Percentiles rank a stretch among this genome's conserved stretches.
These are phyloP conservation scores for Rhododendron griersonianum DNA, from an alignment of 148 eudicot genomes.

Conservation along the genomic window DNA sequence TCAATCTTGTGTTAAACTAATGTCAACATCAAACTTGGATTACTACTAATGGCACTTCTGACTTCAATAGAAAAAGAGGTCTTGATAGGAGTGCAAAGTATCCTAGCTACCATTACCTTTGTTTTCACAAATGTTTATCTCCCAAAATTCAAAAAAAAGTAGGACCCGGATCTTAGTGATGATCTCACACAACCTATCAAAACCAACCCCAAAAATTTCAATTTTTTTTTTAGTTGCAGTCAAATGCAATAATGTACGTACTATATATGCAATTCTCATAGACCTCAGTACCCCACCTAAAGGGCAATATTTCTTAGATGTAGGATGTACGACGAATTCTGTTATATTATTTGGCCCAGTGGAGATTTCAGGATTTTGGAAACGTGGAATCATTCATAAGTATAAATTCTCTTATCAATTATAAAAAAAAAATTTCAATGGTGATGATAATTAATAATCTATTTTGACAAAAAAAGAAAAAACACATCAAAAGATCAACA, in stretches of 20 bases:
- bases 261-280: neutral
- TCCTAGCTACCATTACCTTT: no score
- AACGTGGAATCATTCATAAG: no score
- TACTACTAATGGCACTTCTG: neutral
- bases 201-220: neutral
- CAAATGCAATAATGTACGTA: neutral
- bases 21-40: neutral
- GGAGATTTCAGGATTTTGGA: no score
- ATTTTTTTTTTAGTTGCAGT: neutral
- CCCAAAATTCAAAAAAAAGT: neutral
- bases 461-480: no score
- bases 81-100: no score
- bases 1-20: neutral
- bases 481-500: no score
- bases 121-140: no score
- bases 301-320: neutral
- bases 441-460: no score
- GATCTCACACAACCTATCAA: neutral
- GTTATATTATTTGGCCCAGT: neutral
- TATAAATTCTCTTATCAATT: no score
- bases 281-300: neutral
- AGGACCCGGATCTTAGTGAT: neutral
- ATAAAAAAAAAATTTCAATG: no score
- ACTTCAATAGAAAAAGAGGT: neutral
- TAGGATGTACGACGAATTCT: neutral